Conservation (phyloP, 768 basidiomycete species). For the Dictyophora rubrovolvata region DNA sequence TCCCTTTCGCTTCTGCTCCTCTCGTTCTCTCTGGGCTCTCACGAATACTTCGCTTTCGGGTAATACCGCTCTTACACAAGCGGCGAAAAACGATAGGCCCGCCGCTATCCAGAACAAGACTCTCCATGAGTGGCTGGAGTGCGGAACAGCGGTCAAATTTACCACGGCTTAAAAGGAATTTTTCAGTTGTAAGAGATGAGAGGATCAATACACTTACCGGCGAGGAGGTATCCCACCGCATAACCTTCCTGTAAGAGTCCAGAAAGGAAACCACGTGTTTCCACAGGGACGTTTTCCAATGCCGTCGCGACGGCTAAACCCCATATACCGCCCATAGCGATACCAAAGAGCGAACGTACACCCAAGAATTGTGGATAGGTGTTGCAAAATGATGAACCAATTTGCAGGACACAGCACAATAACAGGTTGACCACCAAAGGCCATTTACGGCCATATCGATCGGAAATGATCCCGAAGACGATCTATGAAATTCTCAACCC, state of each 20-base stretch:
- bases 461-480: constrained; percentile 76
- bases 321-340: constrained; percentile 89
- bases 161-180: constrained; percentile 19
- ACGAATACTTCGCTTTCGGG: constrained; percentile 77
- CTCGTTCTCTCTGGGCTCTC: constrained; percentile 39
- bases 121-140: constrained; percentile 53
- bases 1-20: constrained; percentile 34
- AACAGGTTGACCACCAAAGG: constrained; percentile 71
- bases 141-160: constrained; percentile 20
- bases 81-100: constrained; percentile 62
- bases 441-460: constrained; percentile 92
- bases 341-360: constrained; percentile 72
- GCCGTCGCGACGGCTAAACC: constrained; percentile 73
- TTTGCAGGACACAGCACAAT: constrained; percentile 59
- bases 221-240: constrained; percentile 76
- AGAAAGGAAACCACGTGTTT: constrained; percentile 73
- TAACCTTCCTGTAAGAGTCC: constrained; percentile 88
- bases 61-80: constrained; percentile 47
- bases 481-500: constrained; percentile 23
- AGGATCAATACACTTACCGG: constrained; percentile 45
- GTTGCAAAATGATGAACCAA: constrained; percentile 72
- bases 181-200: neutral
- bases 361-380: constrained; percentile 75
- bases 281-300: constrained; percentile 82
- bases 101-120: constrained; percentile 73